phyloP scores from a whole-genome alignment of 2,329 filamentous ascomycete genomes.

The Daldinia eschscholtzii region DNA sequence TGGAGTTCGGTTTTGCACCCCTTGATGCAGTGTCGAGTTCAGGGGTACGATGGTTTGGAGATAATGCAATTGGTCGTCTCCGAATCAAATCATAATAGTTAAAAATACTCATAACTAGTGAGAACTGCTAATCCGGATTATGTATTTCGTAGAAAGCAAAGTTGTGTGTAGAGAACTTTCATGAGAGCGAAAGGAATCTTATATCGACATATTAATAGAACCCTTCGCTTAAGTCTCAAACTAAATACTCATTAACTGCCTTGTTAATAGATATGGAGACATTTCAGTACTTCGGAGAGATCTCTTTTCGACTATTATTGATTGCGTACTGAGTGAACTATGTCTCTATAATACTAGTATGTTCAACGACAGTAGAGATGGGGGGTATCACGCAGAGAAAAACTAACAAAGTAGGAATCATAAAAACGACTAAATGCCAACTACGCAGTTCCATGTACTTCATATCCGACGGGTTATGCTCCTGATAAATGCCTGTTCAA shows the following conservation, averaged over 20 bases:
- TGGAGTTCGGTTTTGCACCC: neutral
- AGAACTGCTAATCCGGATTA: neutral
- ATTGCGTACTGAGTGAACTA: conserved; percentile 40
- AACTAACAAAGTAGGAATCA: conserved; percentile 27
- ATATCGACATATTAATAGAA: neutral
- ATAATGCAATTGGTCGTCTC: neutral
- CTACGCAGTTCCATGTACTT: conserved; percentile 24
- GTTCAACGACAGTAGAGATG: conserved; percentile 38
- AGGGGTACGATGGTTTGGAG: neutral
- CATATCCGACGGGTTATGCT: conserved; percentile 13
- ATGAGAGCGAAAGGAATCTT: neutral
- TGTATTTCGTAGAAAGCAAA: neutral
- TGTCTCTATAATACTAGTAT: conserved; percentile 30
- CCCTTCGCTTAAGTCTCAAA: neutral
- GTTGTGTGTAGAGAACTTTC: neutral
- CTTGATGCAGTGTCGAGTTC: neutral
- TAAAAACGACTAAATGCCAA: conserved; percentile 24
- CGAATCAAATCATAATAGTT: neutral
- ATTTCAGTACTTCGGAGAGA: neutral
- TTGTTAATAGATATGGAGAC: neutral
- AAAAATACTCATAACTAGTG: neutral
- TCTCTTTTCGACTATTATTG: conserved; percentile 30
- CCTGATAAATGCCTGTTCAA: conserved; percentile 26
- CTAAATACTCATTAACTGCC: neutral
- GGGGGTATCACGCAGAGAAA: conserved; percentile 48